Evolutionary conservation across 2,329 filamentous ascomycete genomes (phyloP).

Genomic region (Fusarium citri): DNA sequence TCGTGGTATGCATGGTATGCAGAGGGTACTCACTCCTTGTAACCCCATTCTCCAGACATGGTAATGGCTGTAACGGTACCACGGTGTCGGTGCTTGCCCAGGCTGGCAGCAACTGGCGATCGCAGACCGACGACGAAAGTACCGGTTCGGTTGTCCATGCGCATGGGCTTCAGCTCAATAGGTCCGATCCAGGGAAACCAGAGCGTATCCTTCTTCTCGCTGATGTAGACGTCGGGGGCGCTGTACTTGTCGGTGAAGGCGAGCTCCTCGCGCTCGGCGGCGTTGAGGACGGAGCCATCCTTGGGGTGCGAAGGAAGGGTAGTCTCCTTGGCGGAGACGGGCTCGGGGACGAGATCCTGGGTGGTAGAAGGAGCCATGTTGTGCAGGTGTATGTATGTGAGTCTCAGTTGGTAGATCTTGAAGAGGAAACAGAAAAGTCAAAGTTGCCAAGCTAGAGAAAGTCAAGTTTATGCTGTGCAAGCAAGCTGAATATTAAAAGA

Average conservation of each 20-base stretch:
- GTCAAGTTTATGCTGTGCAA: neutral
- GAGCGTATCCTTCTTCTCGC: conserved; percentile 34
- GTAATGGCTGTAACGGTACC: conserved; percentile 37
- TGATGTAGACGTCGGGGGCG: conserved; percentile 44
- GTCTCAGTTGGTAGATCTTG: neutral
- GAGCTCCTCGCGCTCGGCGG: conserved; percentile 26
- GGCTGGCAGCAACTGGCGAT: conserved; percentile 29
- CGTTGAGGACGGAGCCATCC: conserved; percentile 18
- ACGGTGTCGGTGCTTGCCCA: conserved; percentile 36
- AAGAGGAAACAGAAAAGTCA: neutral
- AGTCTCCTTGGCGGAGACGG: conserved; percentile 13
- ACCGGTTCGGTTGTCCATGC: conserved; percentile 35
- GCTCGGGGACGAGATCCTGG: conserved; percentile 22
- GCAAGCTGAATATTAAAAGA: conserved; percentile 14
- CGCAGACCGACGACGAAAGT: conserved; percentile 35
- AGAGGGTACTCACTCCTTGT: conserved; percentile 21
- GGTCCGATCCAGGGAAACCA: conserved; percentile 41
- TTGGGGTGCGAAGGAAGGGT: conserved; percentile 22
- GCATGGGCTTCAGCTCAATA: conserved; percentile 35
- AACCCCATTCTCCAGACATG: conserved; percentile 43
- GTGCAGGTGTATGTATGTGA: neutral
- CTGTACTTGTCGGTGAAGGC: conserved; percentile 45
- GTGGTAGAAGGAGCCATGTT: conserved; percentile 29
- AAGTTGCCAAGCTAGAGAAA: conserved; percentile 20
- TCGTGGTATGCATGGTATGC: neutral